These are phyloP conservation scores for Pythium diclinum DNA, from an alignment of 352 stramenopile genomes.

Conservation along the genomic window DNA sequence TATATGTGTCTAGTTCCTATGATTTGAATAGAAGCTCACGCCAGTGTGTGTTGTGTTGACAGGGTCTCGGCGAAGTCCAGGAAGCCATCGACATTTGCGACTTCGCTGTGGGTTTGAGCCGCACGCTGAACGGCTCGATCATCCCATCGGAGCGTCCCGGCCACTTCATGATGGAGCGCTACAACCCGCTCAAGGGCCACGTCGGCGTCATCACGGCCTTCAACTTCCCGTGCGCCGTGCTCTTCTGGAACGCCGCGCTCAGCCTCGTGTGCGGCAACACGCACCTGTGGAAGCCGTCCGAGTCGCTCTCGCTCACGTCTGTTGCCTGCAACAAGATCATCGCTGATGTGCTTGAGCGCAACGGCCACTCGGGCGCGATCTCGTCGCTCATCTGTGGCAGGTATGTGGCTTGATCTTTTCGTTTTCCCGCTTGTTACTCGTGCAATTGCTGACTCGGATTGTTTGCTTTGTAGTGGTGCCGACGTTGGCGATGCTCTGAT, in stretches of 20 bases:
- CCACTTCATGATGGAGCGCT: conserved; percentile 93
- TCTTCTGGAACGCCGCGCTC: conserved; percentile 91
- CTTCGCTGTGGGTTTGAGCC: conserved; percentile 90
- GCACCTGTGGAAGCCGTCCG: conserved; percentile 90
- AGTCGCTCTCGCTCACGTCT: conserved; percentile 86
- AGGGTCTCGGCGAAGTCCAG: conserved; percentile 91
- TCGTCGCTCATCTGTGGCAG: conserved; percentile 80
- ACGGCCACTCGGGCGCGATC: conserved; percentile 79
- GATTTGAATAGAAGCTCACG: background rate
- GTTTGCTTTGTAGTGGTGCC: conserved; percentile 34
- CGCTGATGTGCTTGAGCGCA: conserved; percentile 82
- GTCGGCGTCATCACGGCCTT: conserved; percentile 93
- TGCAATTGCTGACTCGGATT: background rate
- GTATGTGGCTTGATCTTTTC: conserved; percentile 22
- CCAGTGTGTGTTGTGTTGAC: background rate
- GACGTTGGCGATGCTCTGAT: conserved; percentile 87
- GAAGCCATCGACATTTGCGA: conserved; percentile 94
- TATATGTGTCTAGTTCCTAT: background rate
- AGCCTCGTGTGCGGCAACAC: conserved; percentile 91
- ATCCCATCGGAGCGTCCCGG: conserved; percentile 89
- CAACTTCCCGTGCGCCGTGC: conserved; percentile 91
- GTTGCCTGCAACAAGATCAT: conserved; percentile 92
- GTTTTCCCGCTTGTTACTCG: background rate
- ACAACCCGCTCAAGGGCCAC: conserved; percentile 91
- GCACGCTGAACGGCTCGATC: conserved; percentile 84